These are phyloP conservation scores for Amanita brunnescens DNA, from an alignment of 768 basidiomycete genomes.

Conservation along the genomic window DNA sequence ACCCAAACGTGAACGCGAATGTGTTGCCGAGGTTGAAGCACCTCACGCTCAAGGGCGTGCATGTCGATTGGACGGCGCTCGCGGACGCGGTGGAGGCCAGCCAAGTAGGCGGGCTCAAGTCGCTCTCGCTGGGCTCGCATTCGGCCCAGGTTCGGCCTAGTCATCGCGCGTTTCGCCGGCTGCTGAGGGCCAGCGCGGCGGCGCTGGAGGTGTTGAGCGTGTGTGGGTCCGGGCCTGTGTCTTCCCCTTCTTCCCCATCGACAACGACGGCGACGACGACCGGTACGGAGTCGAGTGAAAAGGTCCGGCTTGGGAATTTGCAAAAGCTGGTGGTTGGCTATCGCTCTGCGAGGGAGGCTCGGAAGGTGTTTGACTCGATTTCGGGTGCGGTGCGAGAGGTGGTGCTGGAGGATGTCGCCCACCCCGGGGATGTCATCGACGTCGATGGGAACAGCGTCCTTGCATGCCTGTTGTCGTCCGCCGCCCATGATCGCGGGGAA, in stretches of 20 bases:
- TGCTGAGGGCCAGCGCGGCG: conserved; percentile 34
- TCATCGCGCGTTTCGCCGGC: conserved; percentile 29
- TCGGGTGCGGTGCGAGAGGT: background rate
- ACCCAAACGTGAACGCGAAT: conserved; percentile 20
- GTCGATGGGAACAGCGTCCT: conserved; percentile 30
- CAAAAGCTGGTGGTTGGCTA: background rate
- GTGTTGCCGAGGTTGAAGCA: conserved; percentile 34
- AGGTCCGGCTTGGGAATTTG: background rate
- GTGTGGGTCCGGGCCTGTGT: conserved; percentile 35
- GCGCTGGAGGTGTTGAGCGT: conserved; percentile 35
- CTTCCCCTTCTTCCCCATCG: background rate
- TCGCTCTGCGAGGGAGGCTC: background rate
- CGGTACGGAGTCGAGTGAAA: no score
- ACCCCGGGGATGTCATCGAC: conserved; percentile 31
- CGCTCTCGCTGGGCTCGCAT: conserved; percentile 45
- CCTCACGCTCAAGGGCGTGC: conserved; percentile 47
- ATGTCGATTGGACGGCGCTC: conserved; percentile 43
- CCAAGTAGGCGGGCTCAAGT: conserved; percentile 12
- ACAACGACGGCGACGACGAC: no score
- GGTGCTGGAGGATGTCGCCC: conserved; percentile 30
- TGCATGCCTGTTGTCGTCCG: background rate
- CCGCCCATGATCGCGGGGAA: background rate
- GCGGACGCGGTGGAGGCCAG: conserved; percentile 18
- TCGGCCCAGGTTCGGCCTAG: conserved; percentile 46
- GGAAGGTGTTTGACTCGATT: background rate